Percentiles rank a stretch among this genome's conserved stretches.
Evolutionary conservation across 2,329 filamentous ascomycete species (phyloP).

Genomic region (Periconia sp.): DNA sequence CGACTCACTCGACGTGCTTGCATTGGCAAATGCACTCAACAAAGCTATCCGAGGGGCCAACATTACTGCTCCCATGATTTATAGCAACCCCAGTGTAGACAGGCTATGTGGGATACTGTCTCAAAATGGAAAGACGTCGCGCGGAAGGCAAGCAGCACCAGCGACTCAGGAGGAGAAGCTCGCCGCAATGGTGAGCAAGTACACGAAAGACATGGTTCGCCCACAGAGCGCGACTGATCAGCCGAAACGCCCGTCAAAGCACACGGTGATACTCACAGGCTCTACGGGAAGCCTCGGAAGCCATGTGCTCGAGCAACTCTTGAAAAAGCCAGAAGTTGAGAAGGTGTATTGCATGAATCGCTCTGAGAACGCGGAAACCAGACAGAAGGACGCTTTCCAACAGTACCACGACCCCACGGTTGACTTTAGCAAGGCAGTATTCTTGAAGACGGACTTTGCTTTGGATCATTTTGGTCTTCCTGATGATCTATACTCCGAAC

Average conservation of each 20-base stretch:
- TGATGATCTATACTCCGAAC: neutral
- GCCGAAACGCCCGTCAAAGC: neutral
- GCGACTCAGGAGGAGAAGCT: slow-evolving; percentile 6
- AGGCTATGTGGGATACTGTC: slow-evolving; percentile 24
- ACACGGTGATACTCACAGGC: slow-evolving; percentile 44
- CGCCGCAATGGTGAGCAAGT: slow-evolving; percentile 18
- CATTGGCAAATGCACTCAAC: no score
- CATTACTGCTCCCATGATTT: slow-evolving; percentile 30
- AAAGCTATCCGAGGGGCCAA: no score
- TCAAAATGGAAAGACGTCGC: no score
- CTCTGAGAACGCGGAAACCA: slow-evolving; percentile 54
- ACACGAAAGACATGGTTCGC: slow-evolving; percentile 31
- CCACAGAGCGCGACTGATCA: slow-evolving; percentile 10
- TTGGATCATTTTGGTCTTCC: slow-evolving; percentile 4
- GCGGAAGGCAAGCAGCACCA: slow-evolving; percentile 2
- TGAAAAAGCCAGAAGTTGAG: neutral
- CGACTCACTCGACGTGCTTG: slow-evolving; percentile 37
- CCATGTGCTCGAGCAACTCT: slow-evolving; percentile 37
- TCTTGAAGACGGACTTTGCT: no score
- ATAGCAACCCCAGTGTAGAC: slow-evolving; percentile 32
- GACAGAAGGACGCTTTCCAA: no score
- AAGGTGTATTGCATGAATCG: neutral
- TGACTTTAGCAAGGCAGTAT: neutral
- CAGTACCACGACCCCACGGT: no score
- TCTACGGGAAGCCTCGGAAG: slow-evolving; percentile 52